phyloP scores from a whole-genome alignment of 495 filamentous ascomycete genomes.

The Hypoxylon cercidicola region DNA sequence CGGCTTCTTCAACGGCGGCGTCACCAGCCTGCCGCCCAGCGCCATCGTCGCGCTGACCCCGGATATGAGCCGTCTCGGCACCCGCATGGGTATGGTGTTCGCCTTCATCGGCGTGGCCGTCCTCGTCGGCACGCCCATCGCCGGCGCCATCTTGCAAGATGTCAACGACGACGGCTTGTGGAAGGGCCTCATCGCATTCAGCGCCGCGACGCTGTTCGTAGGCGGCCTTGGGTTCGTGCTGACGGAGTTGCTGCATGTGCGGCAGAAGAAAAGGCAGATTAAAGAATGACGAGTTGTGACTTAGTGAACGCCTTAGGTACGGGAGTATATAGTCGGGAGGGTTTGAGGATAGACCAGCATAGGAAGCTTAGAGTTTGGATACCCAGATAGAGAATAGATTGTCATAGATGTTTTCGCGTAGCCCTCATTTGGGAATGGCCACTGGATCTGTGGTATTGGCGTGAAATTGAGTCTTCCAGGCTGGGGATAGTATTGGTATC shows the following conservation, averaged over 20 bases:
- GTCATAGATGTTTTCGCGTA: no score
- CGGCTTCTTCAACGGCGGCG: conserved; percentile 76
- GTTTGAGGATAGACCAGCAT: no score
- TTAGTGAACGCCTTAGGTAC: no score
- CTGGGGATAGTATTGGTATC: no score
- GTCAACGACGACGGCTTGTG: conserved; percentile 8
- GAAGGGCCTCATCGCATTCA: conserved; percentile 23
- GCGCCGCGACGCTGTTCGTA: conserved; percentile 19
- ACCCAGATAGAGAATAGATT: no score
- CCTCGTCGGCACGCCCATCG: conserved; percentile 74
- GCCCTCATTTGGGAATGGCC: no score
- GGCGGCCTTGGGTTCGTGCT: conserved; percentile 15
- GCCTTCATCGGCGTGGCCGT: conserved; percentile 66
- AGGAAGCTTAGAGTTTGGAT: no score
- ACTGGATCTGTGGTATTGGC: no score
- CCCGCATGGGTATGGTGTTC: conserved; percentile 74
- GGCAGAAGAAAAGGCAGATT: conserved; percentile 1
- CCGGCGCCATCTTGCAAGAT: conserved; percentile 59
- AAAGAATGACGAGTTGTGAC: background rate
- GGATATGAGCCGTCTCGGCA: conserved; percentile 69
- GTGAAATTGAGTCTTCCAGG: no score
- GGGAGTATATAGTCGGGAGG: no score
- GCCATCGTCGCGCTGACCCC: conserved; percentile 69
- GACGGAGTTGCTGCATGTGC: conserved; percentile 16
- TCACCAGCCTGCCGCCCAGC: conserved; percentile 70